Conservation (phyloP, 208 protist species). For the Trypanosoma cruzi region DNA sequence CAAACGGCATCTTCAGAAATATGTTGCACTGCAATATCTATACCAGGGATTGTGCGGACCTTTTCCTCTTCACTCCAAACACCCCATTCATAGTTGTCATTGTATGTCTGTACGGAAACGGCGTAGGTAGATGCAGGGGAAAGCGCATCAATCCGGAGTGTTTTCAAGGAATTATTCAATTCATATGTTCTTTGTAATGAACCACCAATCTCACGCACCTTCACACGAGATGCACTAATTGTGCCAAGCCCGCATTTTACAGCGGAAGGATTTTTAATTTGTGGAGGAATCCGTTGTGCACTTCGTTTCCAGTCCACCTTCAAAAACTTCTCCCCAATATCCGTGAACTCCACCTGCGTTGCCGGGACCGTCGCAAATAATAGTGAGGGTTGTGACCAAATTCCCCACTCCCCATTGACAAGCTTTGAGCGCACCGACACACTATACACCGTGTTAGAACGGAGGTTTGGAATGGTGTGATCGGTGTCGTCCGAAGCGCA, state of each 20-base stretch:
- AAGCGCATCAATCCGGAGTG: slow-evolving; percentile 65
- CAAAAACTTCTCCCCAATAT: slow-evolving; percentile 89
- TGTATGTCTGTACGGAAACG: slow-evolving; percentile 90
- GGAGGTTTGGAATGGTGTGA: slow-evolving; percentile 86
- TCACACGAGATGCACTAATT: slow-evolving; percentile 84
- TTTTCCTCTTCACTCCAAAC: slow-evolving; percentile 88
- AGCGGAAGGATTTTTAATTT: slow-evolving; percentile 46
- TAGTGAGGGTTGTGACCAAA: slow-evolving; percentile 78
- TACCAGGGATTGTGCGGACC: slow-evolving; percentile 84
- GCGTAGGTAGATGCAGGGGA: slow-evolving; percentile 85
- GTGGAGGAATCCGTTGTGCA: slow-evolving; percentile 60
- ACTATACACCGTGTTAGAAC: slow-evolving; percentile 88
- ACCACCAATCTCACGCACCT: slow-evolving; percentile 73
- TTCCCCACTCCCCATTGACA: slow-evolving; percentile 86
- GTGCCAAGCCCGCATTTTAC: slow-evolving; percentile 70
- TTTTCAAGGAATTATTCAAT: slow-evolving; percentile 66
- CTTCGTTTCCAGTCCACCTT: slow-evolving; percentile 78
- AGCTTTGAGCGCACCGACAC: slow-evolving; percentile 90
- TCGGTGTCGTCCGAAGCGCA: slow-evolving; percentile 53
- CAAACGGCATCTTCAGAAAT: slow-evolving; percentile 91
- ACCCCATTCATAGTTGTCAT: slow-evolving; percentile 92
- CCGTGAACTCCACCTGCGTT: slow-evolving; percentile 71
- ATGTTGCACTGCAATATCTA: slow-evolving; percentile 85
- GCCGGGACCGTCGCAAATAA: slow-evolving; percentile 87
- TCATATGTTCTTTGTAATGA: slow-evolving; percentile 63